Evolutionary conservation across 768 basidiomycete genomes (phyloP).

Genomic region (Boletus edulis): DNA sequence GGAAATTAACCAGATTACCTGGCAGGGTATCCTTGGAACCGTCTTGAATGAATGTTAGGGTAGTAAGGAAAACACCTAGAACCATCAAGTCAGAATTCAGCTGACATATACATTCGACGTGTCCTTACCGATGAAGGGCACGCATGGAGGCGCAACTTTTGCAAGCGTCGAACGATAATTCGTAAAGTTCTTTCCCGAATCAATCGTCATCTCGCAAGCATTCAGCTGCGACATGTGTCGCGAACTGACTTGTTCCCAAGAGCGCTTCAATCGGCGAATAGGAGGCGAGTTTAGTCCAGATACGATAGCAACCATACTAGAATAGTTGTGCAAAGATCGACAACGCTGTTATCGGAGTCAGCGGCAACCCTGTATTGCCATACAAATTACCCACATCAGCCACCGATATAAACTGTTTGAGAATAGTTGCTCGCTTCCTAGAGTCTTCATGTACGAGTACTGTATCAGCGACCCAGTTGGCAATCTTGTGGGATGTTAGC

Average conservation of each 20-base stretch:
- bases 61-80: conserved; percentile 91
- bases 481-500: conserved; percentile 55
- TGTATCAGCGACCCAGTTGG: conserved; percentile 87
- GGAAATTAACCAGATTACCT: conserved; percentile 87
- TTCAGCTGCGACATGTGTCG: conserved; percentile 72
- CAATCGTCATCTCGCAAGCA: conserved; percentile 84
- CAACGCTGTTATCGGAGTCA: conserved; percentile 62
- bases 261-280: conserved; percentile 88
- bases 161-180: conserved; percentile 87
- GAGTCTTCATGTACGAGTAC: conserved; percentile 82
- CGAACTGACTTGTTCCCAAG: conserved; percentile 85
- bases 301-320: conserved; percentile 94
- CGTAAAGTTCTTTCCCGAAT: conserved; percentile 91
- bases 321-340: conserved; percentile 87
- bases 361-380: not conserved
- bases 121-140: conserved; percentile 88
- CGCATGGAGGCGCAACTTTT: conserved; percentile 85
- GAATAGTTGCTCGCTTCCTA: conserved; percentile 70
- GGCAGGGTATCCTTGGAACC: conserved; percentile 85
- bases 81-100: not conserved
- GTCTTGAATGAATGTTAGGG: conserved; percentile 97
- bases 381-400: conserved; percentile 71
- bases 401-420: conserved; percentile 89
- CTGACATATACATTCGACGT: not conserved
- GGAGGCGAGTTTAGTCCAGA: conserved; percentile 94